Conservation (phyloP, 1,284 basidiomycete species). For the Kwoniella shivajii region DNA sequence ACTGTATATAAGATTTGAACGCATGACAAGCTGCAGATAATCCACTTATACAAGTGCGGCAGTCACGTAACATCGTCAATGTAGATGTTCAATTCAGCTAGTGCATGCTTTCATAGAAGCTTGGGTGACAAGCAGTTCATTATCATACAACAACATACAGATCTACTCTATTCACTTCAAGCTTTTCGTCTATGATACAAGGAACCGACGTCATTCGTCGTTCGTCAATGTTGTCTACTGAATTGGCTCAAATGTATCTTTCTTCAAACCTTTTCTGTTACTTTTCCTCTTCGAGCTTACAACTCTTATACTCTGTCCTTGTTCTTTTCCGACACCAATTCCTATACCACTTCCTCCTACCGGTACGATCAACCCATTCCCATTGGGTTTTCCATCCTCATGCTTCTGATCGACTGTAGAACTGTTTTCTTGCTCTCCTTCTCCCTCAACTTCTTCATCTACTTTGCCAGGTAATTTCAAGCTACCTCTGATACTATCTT, state of each 20-base stretch:
- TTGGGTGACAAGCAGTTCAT: too few relatives aligned
- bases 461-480: constrained; percentile 8
- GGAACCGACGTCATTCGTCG: too few relatives aligned
- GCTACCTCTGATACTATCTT: constrained; percentile 7
- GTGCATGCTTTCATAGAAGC: too few relatives aligned
- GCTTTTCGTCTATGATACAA: too few relatives aligned
- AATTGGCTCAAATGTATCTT: constrained; percentile 15
- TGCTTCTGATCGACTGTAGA: neutral
- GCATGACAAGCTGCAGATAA: too few relatives aligned
- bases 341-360: too few relatives aligned
- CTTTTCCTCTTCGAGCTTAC: constrained; percentile 10
- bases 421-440: neutral
- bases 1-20: too few relatives aligned
- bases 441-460: constrained; percentile 6
- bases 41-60: too few relatives aligned
- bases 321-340: neutral
- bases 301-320: constrained; percentile 6
- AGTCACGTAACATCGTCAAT: too few relatives aligned
- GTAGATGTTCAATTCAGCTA: too few relatives aligned
- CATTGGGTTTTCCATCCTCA: neutral
- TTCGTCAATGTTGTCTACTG: neutral
- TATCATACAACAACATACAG: constrained; percentile 2
- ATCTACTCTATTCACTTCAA: too few relatives aligned
- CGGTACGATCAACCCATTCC: too few relatives aligned
- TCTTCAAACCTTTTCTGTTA: constrained; percentile 8